phyloP scores from a whole-genome alignment of 2,329 filamentous ascomycete genomes.

The Scleromitrula shiraiana region DNA sequence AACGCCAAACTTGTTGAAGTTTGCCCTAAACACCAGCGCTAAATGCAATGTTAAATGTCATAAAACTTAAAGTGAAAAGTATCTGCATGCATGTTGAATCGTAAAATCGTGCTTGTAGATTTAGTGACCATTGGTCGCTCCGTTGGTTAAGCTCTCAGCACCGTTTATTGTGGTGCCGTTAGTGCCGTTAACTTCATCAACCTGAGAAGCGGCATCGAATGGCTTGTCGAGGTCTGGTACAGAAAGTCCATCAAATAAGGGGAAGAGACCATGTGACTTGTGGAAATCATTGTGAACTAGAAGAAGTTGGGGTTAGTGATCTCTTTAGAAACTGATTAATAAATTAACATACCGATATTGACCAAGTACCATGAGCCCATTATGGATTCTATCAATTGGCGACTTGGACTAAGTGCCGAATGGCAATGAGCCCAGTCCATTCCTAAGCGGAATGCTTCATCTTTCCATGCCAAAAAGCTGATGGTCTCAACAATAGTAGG shows the following conservation, averaged over 20 bases:
- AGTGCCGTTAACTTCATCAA: constrained; percentile 13
- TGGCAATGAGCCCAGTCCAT: constrained; percentile 93
- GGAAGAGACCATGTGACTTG: constrained; percentile 70
- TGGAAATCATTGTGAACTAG: constrained; percentile 97
- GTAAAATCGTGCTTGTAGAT: constrained; percentile 19
- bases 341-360: constrained; percentile 69
- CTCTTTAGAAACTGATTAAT: background rate
- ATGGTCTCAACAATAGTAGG: constrained; percentile 98
- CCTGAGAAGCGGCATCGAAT: constrained; percentile 17
- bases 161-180: constrained; percentile 13
- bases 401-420: constrained; percentile 64
- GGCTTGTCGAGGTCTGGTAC: constrained; percentile 55
- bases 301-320: constrained; percentile 13
- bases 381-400: constrained; percentile 69
- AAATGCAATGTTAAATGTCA: constrained; percentile 25
- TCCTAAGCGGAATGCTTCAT: constrained; percentile 90
- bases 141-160: constrained; percentile 19
- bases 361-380: constrained; percentile 91
- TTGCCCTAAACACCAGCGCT: constrained; percentile 27
- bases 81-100: constrained; percentile 27
- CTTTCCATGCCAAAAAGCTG: constrained; percentile 97
- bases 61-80: constrained; percentile 9
- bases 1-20: constrained; percentile 32
- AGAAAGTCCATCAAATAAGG: constrained; percentile 71
- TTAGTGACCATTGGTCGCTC: constrained; percentile 9